These are phyloP conservation scores for Mucor racemosus DNA, from an alignment of 371 early-diverging fungal species.

Conservation along the genomic window DNA sequence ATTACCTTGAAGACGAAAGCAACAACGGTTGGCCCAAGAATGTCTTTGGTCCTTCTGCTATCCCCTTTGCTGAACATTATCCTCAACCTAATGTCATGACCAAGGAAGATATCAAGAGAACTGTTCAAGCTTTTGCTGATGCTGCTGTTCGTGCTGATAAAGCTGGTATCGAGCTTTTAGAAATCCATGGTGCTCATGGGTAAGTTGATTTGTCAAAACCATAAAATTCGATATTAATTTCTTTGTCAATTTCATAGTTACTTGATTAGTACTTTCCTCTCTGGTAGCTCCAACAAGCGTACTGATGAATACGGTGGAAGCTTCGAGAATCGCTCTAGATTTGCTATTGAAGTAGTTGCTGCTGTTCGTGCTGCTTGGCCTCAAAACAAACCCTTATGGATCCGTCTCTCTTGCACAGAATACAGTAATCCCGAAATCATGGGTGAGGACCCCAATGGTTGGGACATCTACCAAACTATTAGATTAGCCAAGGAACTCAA, in stretches of 20 bases:
- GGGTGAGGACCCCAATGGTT: slow-evolving; percentile 43
- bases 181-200: slow-evolving; percentile 79
- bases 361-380: slow-evolving; percentile 78
- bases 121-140: slow-evolving; percentile 67
- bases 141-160: slow-evolving; percentile 75
- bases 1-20: slow-evolving; percentile 57
- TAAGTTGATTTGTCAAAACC: too few relatives aligned
- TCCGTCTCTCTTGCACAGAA: slow-evolving; percentile 80
- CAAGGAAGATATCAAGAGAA: slow-evolving; percentile 63
- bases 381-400: slow-evolving; percentile 75
- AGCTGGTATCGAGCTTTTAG: slow-evolving; percentile 86
- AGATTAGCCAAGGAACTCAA: slow-evolving; percentile 58
- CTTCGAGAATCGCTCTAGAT: slow-evolving; percentile 74
- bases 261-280: slow-evolving; percentile 79
- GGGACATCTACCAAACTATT: slow-evolving; percentile 73
- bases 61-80: slow-evolving; percentile 50
- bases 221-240: too few relatives aligned
- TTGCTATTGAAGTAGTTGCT: slow-evolving; percentile 63
- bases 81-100: slow-evolving; percentile 67
- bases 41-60: slow-evolving; percentile 71
- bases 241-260: slow-evolving; percentile 38
- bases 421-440: slow-evolving; percentile 41
- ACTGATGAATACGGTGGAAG: slow-evolving; percentile 84
- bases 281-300: slow-evolving; percentile 81
- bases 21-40: slow-evolving; percentile 82